phyloP scores from a whole-genome alignment of 164 flowering plant species.

The Chloranthus sessilifolius region DNA sequence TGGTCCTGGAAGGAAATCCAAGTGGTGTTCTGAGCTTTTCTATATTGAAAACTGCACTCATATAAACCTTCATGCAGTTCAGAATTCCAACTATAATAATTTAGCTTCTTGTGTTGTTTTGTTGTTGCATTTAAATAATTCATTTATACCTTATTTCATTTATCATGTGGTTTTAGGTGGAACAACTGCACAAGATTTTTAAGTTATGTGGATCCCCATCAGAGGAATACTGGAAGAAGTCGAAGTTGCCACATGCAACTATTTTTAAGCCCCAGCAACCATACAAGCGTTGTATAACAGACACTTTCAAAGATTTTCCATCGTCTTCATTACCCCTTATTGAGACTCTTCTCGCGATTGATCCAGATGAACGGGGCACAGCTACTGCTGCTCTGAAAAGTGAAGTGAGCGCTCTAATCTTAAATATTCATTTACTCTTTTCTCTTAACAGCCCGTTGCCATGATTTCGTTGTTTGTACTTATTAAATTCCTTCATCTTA shows the following conservation, averaged over 20 bases:
- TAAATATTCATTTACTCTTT: too few species aligned
- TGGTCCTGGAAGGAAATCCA: too few species aligned
- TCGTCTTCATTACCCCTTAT: conserved; percentile 58
- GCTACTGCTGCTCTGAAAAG: conserved; percentile 72
- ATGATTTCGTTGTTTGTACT: too few species aligned
- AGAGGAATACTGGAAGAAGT: conserved; percentile 85
- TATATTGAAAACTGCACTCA: too few species aligned
- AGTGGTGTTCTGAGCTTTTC: too few species aligned
- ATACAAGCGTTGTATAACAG: conserved; percentile 65
- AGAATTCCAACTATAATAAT: too few species aligned
- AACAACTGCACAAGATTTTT: conserved; percentile 93
- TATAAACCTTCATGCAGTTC: too few species aligned
- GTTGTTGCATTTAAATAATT: not conserved
- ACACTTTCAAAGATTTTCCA: conserved; percentile 78
- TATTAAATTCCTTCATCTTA: too few species aligned
- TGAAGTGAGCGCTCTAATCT: conserved; percentile 47
- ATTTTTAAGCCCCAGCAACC: conserved; percentile 88
- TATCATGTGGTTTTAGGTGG: conserved; percentile 45
- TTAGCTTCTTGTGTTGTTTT: not conserved
- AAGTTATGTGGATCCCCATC: conserved; percentile 96
- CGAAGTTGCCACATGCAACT: conserved; percentile 77
- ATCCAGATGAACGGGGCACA: conserved; percentile 71
- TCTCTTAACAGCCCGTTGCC: too few species aligned
- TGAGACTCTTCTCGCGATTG: conserved; percentile 76
- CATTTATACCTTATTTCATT: not conserved